Percentiles rank a stretch among this genome's conserved stretches.
These are phyloP conservation scores for Blastocystis sp. DNA, from an alignment of 352 stramenopile species.

Conservation along the genomic window DNA sequence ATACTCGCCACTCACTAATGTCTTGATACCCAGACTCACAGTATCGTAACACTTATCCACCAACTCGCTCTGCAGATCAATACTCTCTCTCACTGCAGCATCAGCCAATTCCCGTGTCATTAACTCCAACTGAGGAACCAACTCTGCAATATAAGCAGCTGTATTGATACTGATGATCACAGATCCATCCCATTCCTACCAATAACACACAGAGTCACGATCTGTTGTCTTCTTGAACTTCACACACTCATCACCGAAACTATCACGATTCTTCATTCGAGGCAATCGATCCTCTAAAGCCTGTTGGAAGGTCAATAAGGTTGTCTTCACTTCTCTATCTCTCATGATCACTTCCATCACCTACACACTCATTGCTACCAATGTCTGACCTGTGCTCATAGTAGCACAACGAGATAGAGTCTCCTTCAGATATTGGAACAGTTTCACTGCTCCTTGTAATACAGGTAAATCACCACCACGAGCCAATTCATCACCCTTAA, in stretches of 20 bases:
- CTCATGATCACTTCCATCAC: background rate
- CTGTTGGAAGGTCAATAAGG: conserved; percentile 74
- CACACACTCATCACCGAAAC: conserved; percentile 17
- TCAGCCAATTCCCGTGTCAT: conserved; percentile 90
- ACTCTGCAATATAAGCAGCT: conserved; percentile 94
- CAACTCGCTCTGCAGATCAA: conserved; percentile 80
- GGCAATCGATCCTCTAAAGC: conserved; percentile 74
- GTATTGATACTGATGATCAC: conserved; percentile 78
- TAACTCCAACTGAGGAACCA: conserved; percentile 85
- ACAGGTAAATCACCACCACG: conserved; percentile 85
- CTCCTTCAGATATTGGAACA: conserved; percentile 97
- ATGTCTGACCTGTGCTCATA: conserved; percentile 89
- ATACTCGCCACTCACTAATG: conserved; percentile 84
- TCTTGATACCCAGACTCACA: conserved; percentile 83
- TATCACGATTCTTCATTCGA: conserved; percentile 28
- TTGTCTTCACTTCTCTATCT: conserved; percentile 80
- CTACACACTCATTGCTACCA: conserved; percentile 82
- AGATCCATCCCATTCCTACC: background rate
- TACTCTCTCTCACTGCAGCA: conserved; percentile 79
- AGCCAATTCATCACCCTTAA: conserved; percentile 84
- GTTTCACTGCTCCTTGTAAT: conserved; percentile 89
- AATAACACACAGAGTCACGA: background rate
- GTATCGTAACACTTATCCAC: conserved; percentile 90
- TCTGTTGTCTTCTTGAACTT: background rate
- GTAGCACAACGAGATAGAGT: conserved; percentile 90